Conservation (phyloP, 495 filamentous ascomycete genomes). For the Platismatia glauca region DNA sequence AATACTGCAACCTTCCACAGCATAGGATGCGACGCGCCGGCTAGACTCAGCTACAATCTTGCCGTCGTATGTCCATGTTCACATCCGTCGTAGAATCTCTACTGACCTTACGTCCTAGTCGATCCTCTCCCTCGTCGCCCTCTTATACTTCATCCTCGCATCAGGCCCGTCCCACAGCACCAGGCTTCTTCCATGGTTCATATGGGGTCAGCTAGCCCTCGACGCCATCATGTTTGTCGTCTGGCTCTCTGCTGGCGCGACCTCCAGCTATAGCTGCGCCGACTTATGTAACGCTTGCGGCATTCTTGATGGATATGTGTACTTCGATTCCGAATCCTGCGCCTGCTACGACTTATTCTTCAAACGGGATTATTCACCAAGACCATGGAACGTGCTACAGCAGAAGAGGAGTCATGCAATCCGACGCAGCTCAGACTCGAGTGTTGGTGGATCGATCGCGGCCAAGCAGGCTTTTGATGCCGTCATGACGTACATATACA, state of each 20-base stretch:
- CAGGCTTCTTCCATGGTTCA: constrained; percentile 18
- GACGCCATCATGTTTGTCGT: constrained; percentile 21
- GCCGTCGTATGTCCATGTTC: constrained; percentile 17
- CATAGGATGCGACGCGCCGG: constrained; percentile 16
- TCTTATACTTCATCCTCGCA: constrained; percentile 21
- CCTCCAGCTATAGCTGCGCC: constrained; percentile 17
- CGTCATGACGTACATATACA: constrained; percentile 14
- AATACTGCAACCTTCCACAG: constrained; percentile 9
- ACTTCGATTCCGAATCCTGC: constrained; percentile 7
- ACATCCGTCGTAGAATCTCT: not conserved
- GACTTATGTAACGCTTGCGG: constrained; percentile 23
- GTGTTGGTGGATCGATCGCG: not conserved
- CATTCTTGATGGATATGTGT: constrained; percentile 3
- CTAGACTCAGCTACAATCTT: constrained; percentile 20
- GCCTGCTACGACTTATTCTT: not conserved
- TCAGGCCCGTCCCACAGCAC: constrained; percentile 14
- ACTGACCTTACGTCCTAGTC: constrained; percentile 18
- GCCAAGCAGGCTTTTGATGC: constrained; percentile 20
- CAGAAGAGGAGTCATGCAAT: not conserved
- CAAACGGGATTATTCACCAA: constrained; percentile 9
- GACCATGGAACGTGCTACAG: not conserved
- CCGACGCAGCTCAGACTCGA: not conserved
- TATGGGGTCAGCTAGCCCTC: constrained; percentile 18
- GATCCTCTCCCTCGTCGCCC: constrained; percentile 18
- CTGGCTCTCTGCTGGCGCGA: constrained; percentile 22